phyloP scores from a whole-genome alignment of 2,329 filamentous ascomycete genomes.

The Beauveria australis region DNA sequence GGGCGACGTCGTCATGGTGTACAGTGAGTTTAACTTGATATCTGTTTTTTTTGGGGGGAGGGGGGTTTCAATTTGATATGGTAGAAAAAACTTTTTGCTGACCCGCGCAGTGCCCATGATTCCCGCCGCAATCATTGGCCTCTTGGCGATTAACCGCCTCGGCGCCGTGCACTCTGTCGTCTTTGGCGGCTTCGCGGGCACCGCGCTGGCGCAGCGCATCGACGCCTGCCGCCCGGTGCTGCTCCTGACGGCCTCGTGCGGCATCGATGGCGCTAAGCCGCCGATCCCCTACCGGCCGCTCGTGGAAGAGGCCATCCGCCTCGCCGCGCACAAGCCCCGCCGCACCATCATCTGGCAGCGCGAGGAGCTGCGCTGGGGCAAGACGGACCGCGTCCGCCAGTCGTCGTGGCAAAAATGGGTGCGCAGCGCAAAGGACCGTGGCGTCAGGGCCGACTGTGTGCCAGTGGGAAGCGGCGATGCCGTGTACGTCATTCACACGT shows the following conservation, averaged over 20 bases:
- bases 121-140: conserved; percentile 76
- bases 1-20: conserved; percentile 83
- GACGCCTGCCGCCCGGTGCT: conserved; percentile 68
- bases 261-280: conserved; percentile 78
- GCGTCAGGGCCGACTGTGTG: conserved; percentile 64
- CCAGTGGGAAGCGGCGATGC: conserved; percentile 69
- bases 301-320: conserved; percentile 62
- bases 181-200: conserved; percentile 82
- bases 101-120: conserved; percentile 76
- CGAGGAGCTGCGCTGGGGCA: conserved; percentile 65
- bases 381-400: conserved; percentile 60
- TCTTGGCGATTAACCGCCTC: conserved; percentile 71
- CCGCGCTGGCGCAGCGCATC: conserved; percentile 78
- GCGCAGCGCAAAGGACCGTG: conserved; percentile 59
- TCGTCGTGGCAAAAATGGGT: conserved; percentile 73
- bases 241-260: conserved; percentile 84
- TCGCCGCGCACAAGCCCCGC: conserved; percentile 62
- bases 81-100: background rate
- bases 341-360: conserved; percentile 79
- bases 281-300: conserved; percentile 70
- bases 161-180: conserved; percentile 88
- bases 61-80: no score
- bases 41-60: no score
- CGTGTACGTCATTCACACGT: conserved; percentile 88
- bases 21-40: conserved; percentile 50